These are phyloP conservation scores for Suhomyces pyralidae DNA, from an alignment of 805 yeast species.

Conservation along the genomic window DNA sequence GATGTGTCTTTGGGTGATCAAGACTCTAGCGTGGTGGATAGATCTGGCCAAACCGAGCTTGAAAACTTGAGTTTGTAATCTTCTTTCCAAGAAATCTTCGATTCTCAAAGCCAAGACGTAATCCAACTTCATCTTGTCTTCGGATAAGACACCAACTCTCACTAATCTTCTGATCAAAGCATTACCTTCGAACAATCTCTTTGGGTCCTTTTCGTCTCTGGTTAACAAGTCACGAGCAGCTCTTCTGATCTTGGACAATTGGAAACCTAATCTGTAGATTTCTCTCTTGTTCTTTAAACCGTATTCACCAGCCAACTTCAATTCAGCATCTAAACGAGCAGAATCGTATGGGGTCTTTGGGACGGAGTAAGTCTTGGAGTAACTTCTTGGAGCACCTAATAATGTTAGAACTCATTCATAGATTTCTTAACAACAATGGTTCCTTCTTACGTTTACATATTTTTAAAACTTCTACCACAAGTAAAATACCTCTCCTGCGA, in stretches of 20 bases:
- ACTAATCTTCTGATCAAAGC: constrained; percentile 99
- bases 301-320: constrained; percentile 99
- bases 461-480: neutral
- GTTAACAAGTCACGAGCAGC: constrained; percentile 99
- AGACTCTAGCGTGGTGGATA: constrained; percentile 99
- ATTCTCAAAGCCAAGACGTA: constrained; percentile 96
- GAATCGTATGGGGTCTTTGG: constrained; percentile 99
- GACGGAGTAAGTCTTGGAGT: constrained; percentile 99
- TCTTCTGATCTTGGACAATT: constrained; percentile 99
- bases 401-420: constrained; percentile 5
- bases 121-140: constrained; percentile 99
- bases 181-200: constrained; percentile 99
- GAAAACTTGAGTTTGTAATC: constrained; percentile 99
- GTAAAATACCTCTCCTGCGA: neutral
- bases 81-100: constrained; percentile 99
- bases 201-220: constrained; percentile 99
- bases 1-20: constrained; percentile 98
- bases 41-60: constrained; percentile 99
- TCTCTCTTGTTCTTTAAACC: constrained; percentile 99
- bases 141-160: constrained; percentile 96
- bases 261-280: constrained; percentile 99
- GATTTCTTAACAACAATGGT: neutral
- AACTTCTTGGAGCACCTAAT: constrained; percentile 95
- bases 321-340: constrained; percentile 99
- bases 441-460: neutral